Evolutionary conservation across 192 early-diverging fungal species (phyloP).

Genomic region (Coemansia sp.): DNA sequence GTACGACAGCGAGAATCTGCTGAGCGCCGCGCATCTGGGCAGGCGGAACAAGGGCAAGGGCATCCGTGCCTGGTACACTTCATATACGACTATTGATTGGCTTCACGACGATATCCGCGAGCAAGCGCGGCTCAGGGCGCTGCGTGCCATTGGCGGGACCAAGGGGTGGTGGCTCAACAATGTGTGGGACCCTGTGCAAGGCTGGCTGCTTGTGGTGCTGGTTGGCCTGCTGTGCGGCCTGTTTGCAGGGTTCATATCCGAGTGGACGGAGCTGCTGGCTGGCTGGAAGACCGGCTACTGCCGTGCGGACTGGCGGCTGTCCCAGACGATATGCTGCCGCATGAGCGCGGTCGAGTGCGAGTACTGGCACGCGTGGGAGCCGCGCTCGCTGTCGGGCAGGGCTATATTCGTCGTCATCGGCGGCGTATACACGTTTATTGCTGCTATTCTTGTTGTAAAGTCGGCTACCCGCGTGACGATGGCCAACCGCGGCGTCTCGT

Average conservation of each 20-base stretch:
- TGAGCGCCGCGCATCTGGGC: conserved; percentile 18
- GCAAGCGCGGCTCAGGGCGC: conserved; percentile 60
- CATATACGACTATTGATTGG: conserved; percentile 69
- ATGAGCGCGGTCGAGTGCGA: conserved; percentile 59
- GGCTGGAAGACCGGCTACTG: conserved; percentile 86
- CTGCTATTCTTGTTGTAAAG: conserved; percentile 62
- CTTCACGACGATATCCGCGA: conserved; percentile 88
- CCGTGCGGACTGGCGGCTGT: conserved; percentile 69
- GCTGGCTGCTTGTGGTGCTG: conserved; percentile 80
- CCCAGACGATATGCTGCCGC: conserved; percentile 78
- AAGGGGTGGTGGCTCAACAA: conserved; percentile 59
- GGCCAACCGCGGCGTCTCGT: conserved; percentile 34
- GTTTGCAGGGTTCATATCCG: conserved; percentile 46
- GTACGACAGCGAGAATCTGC: conserved; percentile 36
- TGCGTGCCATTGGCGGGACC: conserved; percentile 56
- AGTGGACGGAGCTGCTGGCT: conserved; percentile 74
- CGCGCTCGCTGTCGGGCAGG: conserved; percentile 23
- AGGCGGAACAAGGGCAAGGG: conserved; percentile 39
- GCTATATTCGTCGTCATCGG: conserved; percentile 48
- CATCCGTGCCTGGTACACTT: conserved; percentile 43
- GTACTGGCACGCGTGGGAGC: conserved; percentile 58
- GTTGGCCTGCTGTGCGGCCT: conserved; percentile 57
- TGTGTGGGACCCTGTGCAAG: conserved; percentile 74
- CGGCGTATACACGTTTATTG: conserved; percentile 57
- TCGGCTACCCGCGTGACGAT: conserved; percentile 50